Conservation (phyloP, 106 monocot species). For the Acorus calamus region DNA sequence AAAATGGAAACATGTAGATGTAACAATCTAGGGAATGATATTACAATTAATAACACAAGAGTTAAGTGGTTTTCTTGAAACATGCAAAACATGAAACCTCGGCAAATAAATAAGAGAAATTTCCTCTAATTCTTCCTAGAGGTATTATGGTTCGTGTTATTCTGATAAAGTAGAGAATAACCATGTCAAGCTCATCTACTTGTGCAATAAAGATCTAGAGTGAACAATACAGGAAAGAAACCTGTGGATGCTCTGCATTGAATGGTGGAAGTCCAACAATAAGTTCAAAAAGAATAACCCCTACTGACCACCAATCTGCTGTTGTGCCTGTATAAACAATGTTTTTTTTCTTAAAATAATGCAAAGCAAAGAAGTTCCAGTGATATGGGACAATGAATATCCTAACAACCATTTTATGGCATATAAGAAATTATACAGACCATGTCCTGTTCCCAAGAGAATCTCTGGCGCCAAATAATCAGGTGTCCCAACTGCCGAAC, state of each 20-base stretch:
- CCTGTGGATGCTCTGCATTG: slow-evolving; percentile 99
- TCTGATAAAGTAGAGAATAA: background rate
- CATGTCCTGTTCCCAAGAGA: slow-evolving; percentile 93
- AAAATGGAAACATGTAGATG: background rate
- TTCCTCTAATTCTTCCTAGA: too few species aligned
- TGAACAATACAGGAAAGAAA: slow-evolving; percentile 1
- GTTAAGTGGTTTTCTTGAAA: too few species aligned
- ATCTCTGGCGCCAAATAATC: slow-evolving; percentile 99
- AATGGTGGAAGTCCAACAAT: slow-evolving; percentile 99
- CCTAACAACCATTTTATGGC: too few species aligned
- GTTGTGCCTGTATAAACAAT: slow-evolving; percentile 55
- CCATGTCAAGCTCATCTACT: background rate
- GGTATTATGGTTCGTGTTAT: too few species aligned
- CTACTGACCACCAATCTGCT: slow-evolving; percentile 99
- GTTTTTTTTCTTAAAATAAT: background rate
- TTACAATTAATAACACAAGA: background rate
- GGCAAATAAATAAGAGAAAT: too few species aligned
- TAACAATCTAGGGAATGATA: background rate
- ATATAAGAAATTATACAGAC: slow-evolving; percentile 26
- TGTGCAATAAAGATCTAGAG: background rate
- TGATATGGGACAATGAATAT: too few species aligned
- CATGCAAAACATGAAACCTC: too few species aligned
- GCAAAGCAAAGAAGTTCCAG: too few species aligned
- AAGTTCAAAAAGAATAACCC: slow-evolving; percentile 97
- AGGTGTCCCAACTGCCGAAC: slow-evolving; percentile 98